Conservation (phyloP, 1,284 basidiomycete genomes). For the Cryptococcus sp. region DNA sequence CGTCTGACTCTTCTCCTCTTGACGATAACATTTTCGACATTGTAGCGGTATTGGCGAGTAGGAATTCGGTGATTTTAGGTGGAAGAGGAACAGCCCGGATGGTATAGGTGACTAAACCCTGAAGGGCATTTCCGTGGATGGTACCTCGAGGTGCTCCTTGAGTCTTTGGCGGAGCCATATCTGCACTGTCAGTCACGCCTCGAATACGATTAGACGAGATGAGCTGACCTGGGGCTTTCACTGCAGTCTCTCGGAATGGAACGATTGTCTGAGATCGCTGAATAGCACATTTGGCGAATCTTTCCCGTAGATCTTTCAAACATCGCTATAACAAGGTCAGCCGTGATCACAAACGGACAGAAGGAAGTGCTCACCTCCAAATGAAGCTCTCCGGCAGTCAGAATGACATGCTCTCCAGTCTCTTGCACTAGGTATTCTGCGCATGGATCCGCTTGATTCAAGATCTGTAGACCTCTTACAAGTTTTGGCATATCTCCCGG, state of each 20-base stretch:
- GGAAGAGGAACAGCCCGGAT: conserved; percentile 81
- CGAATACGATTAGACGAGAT: not conserved
- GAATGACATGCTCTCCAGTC: conserved; percentile 95
- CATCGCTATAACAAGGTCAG: conserved; percentile 62
- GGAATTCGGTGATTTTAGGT: conserved; percentile 60
- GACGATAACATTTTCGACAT: conserved; percentile 39
- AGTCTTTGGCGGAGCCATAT: conserved; percentile 84
- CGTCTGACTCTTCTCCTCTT: conserved; percentile 32
- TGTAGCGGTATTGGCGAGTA: conserved; percentile 61
- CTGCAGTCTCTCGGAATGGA: conserved; percentile 92
- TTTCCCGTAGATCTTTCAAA: conserved; percentile 86
- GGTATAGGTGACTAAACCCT: conserved; percentile 73
- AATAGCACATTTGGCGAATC: conserved; percentile 89
- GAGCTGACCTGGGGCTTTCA: conserved; percentile 63
- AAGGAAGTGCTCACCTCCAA: conserved; percentile 64
- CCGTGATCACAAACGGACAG: not conserved
- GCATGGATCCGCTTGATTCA: conserved; percentile 95
- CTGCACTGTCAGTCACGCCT: conserved; percentile 39
- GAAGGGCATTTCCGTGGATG: conserved; percentile 63
- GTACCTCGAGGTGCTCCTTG: conserved; percentile 70
- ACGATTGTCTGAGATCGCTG: conserved; percentile 94
- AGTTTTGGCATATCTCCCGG: conserved; percentile 94
- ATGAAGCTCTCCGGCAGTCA: conserved; percentile 94
- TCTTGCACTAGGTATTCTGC: conserved; percentile 96
- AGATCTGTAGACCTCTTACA: conserved; percentile 76